These are phyloP conservation scores for Phtheirospermum japonicum DNA, from an alignment of 257 asterid species.

Conservation along the genomic window DNA sequence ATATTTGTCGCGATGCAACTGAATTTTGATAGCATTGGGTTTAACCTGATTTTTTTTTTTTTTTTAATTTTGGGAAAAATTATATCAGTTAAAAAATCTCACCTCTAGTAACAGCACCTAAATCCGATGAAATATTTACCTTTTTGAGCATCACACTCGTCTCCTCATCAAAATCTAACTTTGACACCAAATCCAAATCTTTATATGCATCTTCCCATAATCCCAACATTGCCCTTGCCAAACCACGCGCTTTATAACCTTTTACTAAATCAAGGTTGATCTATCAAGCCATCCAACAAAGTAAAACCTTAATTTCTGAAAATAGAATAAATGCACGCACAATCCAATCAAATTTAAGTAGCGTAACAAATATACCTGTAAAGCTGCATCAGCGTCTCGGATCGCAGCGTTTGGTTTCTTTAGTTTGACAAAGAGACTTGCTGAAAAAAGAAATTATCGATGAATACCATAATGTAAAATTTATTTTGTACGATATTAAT, in stretches of 20 bases:
- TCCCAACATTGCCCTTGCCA: conserved; percentile 52
- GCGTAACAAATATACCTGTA: conserved; percentile 38
- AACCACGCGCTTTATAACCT: too few species aligned
- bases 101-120: not conserved
- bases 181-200: conserved; percentile 49
- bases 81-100: not conserved
- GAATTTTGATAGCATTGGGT: conserved; percentile 46
- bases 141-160: conserved; percentile 43
- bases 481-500: not conserved
- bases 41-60: conserved; percentile 63
- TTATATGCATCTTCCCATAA: too few species aligned
- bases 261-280: too few species aligned
- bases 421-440: conserved; percentile 53
- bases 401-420: conserved; percentile 78
- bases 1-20: conserved; percentile 50
- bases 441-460: conserved; percentile 28
- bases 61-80: conserved; percentile 1
- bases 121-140: conserved; percentile 34
- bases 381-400: conserved; percentile 72
- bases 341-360: not conserved
- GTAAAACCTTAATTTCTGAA: not conserved
- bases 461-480: too few species aligned
- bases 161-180: conserved; percentile 63
- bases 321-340: too few species aligned
- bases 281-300: not conserved